Percentiles rank a stretch among this genome's conserved stretches.
Evolutionary conservation across 192 early-diverging fungal species (phyloP).

Genomic region (Coemansia sp.): DNA sequence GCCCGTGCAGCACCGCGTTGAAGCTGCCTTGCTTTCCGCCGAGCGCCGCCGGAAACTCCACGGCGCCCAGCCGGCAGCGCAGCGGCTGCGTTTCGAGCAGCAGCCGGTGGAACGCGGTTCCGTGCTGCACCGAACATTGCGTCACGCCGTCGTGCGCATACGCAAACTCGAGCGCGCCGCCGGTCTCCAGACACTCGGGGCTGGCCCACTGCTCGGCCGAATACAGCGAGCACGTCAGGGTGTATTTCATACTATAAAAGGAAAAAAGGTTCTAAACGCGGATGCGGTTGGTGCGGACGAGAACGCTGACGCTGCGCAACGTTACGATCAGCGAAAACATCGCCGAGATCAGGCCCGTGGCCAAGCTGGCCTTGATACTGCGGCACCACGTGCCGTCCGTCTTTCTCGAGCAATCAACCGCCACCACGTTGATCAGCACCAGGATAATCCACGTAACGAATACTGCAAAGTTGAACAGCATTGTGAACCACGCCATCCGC

Average conservation of each 20-base stretch:
- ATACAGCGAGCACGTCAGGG: not conserved
- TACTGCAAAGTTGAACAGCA: constrained; percentile 29
- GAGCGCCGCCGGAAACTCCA: constrained; percentile 12
- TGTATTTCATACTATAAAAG: not conserved
- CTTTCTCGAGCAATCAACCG: constrained; percentile 34
- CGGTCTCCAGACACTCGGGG: constrained; percentile 35
- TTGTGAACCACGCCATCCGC: constrained; percentile 21
- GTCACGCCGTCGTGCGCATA: constrained; percentile 32
- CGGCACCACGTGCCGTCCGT: constrained; percentile 33
- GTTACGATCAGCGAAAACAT: constrained; percentile 37
- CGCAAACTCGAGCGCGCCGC: constrained; percentile 12
- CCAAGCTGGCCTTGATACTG: constrained; percentile 27
- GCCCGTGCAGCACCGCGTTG: constrained; percentile 38
- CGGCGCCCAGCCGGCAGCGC: constrained; percentile 26
- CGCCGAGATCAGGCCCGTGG: constrained; percentile 37
- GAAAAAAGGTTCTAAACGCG: constrained; percentile 2
- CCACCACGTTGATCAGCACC: constrained; percentile 41
- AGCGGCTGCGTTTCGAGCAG: constrained; percentile 13
- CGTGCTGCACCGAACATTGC: constrained; percentile 37
- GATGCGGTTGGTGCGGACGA: constrained; percentile 28
- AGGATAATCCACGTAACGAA: constrained; percentile 38
- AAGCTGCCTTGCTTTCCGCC: constrained; percentile 26
- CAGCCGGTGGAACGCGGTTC: constrained; percentile 20
- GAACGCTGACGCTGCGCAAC: constrained; percentile 34
- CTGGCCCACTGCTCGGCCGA: constrained; percentile 10